Conservation (phyloP, 352 stramenopile genomes). For the Phytophthora uliginosa region DNA sequence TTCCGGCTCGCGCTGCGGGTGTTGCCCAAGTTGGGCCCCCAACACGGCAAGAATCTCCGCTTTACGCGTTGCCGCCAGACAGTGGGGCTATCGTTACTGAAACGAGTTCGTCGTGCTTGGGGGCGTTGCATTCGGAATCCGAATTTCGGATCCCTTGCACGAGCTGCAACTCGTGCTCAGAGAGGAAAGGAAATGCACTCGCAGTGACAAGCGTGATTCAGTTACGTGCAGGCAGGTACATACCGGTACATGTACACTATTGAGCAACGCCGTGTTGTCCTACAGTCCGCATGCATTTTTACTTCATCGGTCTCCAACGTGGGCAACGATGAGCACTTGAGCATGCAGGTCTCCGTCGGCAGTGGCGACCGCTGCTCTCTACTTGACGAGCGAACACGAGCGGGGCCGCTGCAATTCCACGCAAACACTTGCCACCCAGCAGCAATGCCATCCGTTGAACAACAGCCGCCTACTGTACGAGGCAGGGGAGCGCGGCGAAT, state of each 20-base stretch:
- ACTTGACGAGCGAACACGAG: slow-evolving; percentile 13
- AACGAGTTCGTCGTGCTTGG: not conserved
- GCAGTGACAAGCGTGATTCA: slow-evolving; percentile 6
- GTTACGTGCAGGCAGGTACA: not conserved
- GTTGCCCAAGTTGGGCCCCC: not conserved
- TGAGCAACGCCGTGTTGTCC: slow-evolving; percentile 13
- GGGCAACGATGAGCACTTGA: not conserved
- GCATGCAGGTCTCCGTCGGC: slow-evolving; percentile 4
- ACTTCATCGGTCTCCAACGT: not conserved
- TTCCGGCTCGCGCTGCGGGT: not conserved
- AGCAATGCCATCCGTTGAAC: slow-evolving; percentile 29
- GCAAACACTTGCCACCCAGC: slow-evolving; percentile 19
- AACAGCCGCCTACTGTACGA: not conserved
- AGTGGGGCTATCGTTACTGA: not conserved
- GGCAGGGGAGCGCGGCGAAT: slow-evolving; percentile 1
- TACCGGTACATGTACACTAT: not conserved
- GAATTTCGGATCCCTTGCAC: slow-evolving; percentile 1
- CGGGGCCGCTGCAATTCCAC: slow-evolving; percentile 9
- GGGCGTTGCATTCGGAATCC: not conserved
- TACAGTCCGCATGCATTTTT: not conserved
- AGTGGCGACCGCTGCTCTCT: slow-evolving; percentile 8
- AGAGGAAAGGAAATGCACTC: slow-evolving; percentile 13
- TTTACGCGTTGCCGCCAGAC: not conserved
- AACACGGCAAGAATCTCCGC: not conserved
- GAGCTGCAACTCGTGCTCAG: slow-evolving; percentile 15